Percentiles rank a stretch among this genome's conserved stretches.
Evolutionary conservation across 495 filamentous ascomycete species (phyloP).

Genomic region (Tuber indicum): DNA sequence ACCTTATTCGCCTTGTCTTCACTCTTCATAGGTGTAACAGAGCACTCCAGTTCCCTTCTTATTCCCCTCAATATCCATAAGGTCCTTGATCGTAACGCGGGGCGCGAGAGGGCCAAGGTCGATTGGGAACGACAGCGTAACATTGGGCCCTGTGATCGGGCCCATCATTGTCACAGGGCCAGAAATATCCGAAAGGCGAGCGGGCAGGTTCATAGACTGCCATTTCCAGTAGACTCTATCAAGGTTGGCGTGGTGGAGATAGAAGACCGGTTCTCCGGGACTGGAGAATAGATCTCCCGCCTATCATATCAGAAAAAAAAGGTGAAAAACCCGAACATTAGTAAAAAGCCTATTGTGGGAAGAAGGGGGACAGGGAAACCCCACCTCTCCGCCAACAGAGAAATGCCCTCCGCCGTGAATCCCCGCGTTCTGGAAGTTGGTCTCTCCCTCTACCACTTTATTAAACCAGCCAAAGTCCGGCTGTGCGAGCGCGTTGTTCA

Average conservation of each 20-base stretch:
- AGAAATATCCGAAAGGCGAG: conserved; percentile 41
- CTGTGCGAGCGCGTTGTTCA: conserved; percentile 24
- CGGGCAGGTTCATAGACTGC: conserved; percentile 31
- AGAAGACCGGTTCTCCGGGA: conserved; percentile 51
- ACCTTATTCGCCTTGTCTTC: neutral
- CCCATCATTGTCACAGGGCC: conserved; percentile 28
- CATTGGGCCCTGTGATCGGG: conserved; percentile 44
- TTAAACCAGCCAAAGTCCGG: conserved; percentile 27
- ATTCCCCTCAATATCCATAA: conserved; percentile 32
- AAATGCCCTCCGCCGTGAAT: conserved; percentile 64
- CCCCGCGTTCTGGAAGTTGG: conserved; percentile 50
- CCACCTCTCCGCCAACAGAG: conserved; percentile 48
- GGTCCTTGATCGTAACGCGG: conserved; percentile 9
- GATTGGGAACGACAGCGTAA: conserved; percentile 44
- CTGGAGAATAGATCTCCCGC: conserved; percentile 41
- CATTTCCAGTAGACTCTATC: conserved; percentile 54
- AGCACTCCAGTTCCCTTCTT: conserved; percentile 10
- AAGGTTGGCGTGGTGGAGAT: conserved; percentile 56
- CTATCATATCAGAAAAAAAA: neutral
- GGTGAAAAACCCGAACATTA: neutral
- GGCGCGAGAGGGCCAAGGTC: conserved; percentile 37
- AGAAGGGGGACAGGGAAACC: neutral
- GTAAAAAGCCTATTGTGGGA: neutral
- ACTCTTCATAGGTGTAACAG: conserved; percentile 25
- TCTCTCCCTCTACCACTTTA: conserved; percentile 46